phyloP scores from a whole-genome alignment of 441 rosid species.

The Gossypium gossypioides region DNA sequence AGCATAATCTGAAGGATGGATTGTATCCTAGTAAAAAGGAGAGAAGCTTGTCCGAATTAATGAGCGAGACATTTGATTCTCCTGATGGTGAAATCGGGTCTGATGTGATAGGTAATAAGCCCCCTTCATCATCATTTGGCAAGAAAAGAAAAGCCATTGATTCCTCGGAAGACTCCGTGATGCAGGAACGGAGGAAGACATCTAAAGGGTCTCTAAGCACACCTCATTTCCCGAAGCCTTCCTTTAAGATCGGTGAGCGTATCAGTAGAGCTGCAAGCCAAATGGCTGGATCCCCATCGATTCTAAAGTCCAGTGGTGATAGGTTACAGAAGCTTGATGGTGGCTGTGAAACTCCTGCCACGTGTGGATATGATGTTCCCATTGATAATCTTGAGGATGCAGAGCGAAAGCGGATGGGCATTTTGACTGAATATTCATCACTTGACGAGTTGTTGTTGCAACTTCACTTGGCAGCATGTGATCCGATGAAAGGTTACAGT shows the following conservation, averaged over 20 bases:
- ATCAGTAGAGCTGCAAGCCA: constrained; percentile 88
- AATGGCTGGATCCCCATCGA: constrained; percentile 65
- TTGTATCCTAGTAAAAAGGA: constrained; percentile 36
- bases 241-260: constrained; percentile 86
- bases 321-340: constrained; percentile 28
- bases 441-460: constrained; percentile 53
- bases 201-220: constrained; percentile 40
- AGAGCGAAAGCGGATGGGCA: constrained; percentile 23
- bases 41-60: constrained; percentile 37
- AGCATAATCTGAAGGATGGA: constrained; percentile 55
- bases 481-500: constrained; percentile 40
- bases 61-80: constrained; percentile 37
- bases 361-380: constrained; percentile 33
- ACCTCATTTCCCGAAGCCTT: constrained; percentile 38
- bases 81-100: constrained; percentile 34
- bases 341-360: constrained; percentile 20
- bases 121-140: constrained; percentile 30
- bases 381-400: constrained; percentile 30
- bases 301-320: constrained; percentile 40
- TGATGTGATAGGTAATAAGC: constrained; percentile 29
- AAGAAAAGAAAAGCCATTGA: constrained; percentile 34
- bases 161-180: constrained; percentile 29
- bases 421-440: constrained; percentile 41
- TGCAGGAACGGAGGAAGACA: constrained; percentile 49
- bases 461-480: constrained; percentile 55